Base-by-base conservation (phyloP, 2,329 filamentous ascomycete species). In the Phoma herbarum region DNA sequence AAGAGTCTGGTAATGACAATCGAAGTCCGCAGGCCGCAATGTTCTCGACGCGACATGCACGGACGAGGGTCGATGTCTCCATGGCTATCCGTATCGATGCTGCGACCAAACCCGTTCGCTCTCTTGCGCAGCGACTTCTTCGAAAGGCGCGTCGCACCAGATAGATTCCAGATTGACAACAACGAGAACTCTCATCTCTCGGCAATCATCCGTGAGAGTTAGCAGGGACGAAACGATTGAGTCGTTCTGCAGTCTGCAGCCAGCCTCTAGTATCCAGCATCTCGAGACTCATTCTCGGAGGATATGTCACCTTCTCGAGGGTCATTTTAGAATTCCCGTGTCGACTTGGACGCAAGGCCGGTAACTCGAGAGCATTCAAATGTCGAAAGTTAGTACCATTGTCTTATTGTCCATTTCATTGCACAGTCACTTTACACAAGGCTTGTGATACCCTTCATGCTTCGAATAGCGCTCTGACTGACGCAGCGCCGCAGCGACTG, bases 1-100 rank as follows among this genome's bases (percentile, higher is more conserved):
- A 20, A 39, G n/a, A 20, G 66, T 61, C 25, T 70, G 69, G 18
- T 77, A 76, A 8, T n/a, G 6, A n/a, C 6, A 35, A 35, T 18
- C 1, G 3, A 18, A 7, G 16, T 7, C 14, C 31, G 9, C 14
- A n/a, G 31, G 14, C 9, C 16, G 16, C 14, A n/a, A 35, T 8
- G 31, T 35, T n/a, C 31, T 18, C 6, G 16, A 16, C 31, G 31
- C 3, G 16, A 5, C 3, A n/a, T 35, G 31, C 16, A 35, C 31
- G 31, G 31, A 35, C 31, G 28, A 29, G 28, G 10, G 6, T 10
- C 10, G 31, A 29, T 3, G 31, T 12, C 12, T 33, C 4, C 31
- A 16, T 33, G 31, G 28, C 12, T 3, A 14, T 33, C 31, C 4
- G 16, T 16, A 6, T 2, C 31, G 31, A 33, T 16, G 16, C 31